Evolutionary conservation across 139 green algal species (phyloP).

Genomic region (Spirogloea muscicola): DNA sequence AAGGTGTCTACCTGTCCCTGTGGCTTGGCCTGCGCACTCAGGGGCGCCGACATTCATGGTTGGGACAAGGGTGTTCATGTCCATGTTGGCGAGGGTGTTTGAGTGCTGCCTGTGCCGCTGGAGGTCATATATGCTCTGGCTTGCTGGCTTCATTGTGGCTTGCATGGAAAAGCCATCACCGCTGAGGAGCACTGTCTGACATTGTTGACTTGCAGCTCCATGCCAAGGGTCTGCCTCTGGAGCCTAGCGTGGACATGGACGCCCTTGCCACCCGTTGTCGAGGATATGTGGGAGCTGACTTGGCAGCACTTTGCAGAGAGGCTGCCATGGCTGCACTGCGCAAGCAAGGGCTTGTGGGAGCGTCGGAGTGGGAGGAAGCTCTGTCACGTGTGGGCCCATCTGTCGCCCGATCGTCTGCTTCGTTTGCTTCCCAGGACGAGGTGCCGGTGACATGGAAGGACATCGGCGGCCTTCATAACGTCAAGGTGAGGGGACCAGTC

Average conservation of each 20-base stretch:
- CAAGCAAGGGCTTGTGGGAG: constrained; percentile 4
- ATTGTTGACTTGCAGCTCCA: constrained; percentile 19
- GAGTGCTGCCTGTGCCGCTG: too few relatives aligned
- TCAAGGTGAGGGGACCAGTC: constrained; percentile 53
- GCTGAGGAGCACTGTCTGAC: too few relatives aligned
- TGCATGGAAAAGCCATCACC: too few relatives aligned
- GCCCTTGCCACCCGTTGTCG: constrained; percentile 52
- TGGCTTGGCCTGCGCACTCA: too few relatives aligned
- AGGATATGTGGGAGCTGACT: constrained; percentile 50
- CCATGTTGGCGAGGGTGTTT: too few relatives aligned
- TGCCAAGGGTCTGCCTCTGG: constrained; percentile 52
- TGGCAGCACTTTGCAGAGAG: constrained; percentile 59
- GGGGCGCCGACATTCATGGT: too few relatives aligned
- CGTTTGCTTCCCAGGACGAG: constrained; percentile 2
- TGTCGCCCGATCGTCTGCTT: constrained; percentile 20
- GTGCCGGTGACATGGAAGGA: constrained; percentile 46
- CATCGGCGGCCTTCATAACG: constrained; percentile 43
- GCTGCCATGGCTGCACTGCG: constrained; percentile 75
- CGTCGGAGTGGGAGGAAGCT: constrained; percentile 28
- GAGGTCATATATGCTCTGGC: too few relatives aligned
- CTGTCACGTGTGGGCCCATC: constrained; percentile 31
- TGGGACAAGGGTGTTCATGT: too few relatives aligned
- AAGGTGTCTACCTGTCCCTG: constrained; percentile 46
- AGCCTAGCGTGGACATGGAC: constrained; percentile 61
- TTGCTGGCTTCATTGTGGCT: too few relatives aligned